A percentile compares a stretch with the other conserved stretches of the same genome.
phyloP scores from a whole-genome alignment of 495 filamentous ascomycete genomes.

The Trichodelitschia bisporula region DNA sequence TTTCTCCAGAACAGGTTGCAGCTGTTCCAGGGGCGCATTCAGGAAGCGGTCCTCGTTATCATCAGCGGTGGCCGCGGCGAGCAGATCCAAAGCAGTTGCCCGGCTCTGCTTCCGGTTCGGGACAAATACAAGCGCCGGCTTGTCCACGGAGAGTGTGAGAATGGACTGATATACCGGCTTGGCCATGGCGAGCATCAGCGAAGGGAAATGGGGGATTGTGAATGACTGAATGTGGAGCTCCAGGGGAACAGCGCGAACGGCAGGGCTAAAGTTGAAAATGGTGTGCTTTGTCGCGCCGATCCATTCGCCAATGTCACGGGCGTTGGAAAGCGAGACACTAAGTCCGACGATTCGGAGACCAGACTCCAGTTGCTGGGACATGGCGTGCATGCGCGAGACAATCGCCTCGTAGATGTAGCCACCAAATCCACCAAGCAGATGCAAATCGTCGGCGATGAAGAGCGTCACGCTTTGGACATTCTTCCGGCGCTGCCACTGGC shows the following conservation, averaged over 20 bases:
- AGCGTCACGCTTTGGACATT: constrained; percentile 78
- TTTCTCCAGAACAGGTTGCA: constrained; percentile 54
- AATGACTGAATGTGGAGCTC: constrained; percentile 93
- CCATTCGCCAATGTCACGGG: constrained; percentile 91
- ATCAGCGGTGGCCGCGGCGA: constrained; percentile 62
- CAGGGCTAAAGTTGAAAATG: constrained; percentile 94
- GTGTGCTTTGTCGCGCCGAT: constrained; percentile 97
- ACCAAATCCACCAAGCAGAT: constrained; percentile 74
- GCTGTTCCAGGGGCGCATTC: constrained; percentile 51
- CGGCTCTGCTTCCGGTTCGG: constrained; percentile 82
- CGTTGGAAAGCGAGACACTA: constrained; percentile 79
- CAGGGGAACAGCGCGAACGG: constrained; percentile 62
- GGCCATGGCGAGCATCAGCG: constrained; percentile 94
- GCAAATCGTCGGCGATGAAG: constrained; percentile 90
- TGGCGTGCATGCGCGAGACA: constrained; percentile 92
- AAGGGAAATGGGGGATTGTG: constrained; percentile 89
- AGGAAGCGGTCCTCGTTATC: constrained; percentile 89
- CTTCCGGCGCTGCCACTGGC: constrained; percentile 88
- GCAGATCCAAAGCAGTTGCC: constrained; percentile 67
- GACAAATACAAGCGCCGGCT: constrained; percentile 77
- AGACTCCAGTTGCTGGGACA: constrained; percentile 66
- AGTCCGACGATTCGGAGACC: constrained; percentile 73
- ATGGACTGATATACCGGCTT: constrained; percentile 77
- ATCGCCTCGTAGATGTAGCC: constrained; percentile 91
- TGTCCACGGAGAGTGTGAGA: constrained; percentile 59